These are phyloP conservation scores for Davidsoniella eucalypti DNA, from an alignment of 2,329 filamentous ascomycete genomes.

Conservation along the genomic window DNA sequence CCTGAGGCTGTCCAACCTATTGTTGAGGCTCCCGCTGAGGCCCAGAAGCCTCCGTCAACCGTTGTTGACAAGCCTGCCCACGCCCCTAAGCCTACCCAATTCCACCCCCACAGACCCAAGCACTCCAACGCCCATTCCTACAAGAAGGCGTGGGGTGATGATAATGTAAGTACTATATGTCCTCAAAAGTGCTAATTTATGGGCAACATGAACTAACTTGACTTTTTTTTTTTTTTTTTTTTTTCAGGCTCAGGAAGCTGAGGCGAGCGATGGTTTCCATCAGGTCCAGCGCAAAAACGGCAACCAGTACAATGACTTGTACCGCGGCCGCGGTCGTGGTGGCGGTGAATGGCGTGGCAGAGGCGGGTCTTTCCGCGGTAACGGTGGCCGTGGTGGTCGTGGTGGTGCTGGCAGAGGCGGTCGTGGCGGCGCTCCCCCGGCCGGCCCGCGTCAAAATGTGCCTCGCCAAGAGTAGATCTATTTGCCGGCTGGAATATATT, in stretches of 20 bases:
- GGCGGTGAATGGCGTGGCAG: constrained; percentile 25
- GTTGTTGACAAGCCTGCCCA: constrained; percentile 28
- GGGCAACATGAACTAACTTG: constrained; percentile 11
- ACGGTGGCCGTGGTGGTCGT: constrained; percentile 34
- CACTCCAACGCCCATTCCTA: constrained; percentile 39
- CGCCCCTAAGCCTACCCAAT: constrained; percentile 41
- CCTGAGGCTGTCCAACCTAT: constrained; percentile 20
- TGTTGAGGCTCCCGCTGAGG: constrained; percentile 41
- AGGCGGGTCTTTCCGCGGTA: constrained; percentile 23
- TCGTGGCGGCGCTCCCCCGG: constrained; percentile 20
- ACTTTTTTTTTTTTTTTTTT: too few species aligned
- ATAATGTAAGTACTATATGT: constrained; percentile 33
- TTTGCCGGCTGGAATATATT: not conserved
- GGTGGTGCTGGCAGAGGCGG: constrained; percentile 29
- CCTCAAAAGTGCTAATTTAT: constrained; percentile 26
- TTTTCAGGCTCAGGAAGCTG: not conserved
- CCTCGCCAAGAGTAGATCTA: constrained; percentile 2
- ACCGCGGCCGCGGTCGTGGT: constrained; percentile 35
- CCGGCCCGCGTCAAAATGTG: constrained; percentile 22
- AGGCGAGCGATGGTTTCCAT: constrained; percentile 46
- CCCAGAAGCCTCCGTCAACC: constrained; percentile 24
- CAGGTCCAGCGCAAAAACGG: constrained; percentile 43
- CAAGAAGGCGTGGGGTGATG: constrained; percentile 67
- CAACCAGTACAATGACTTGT: constrained; percentile 6
- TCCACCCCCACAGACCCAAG: constrained; percentile 23